phyloP scores from a whole-genome alignment of 495 filamentous ascomycete species.

The Daldinia concentrica region DNA sequence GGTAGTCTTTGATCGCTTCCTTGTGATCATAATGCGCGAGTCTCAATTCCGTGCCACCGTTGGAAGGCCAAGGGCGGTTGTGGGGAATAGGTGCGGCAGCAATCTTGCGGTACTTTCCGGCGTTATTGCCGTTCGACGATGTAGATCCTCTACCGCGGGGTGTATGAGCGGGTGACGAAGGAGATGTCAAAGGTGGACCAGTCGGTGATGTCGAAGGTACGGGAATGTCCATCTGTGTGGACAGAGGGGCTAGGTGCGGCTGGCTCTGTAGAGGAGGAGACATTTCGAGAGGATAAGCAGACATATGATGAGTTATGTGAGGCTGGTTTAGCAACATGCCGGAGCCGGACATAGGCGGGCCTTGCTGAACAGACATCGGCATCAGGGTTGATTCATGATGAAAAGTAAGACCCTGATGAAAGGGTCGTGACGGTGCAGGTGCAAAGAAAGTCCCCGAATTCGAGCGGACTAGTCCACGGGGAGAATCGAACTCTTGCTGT shows the following conservation, averaged over 20 bases:
- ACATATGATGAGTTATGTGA: constrained; percentile 26
- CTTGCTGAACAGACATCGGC: constrained; percentile 23
- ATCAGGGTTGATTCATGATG: constrained; percentile 46
- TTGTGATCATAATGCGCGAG: constrained; percentile 60
- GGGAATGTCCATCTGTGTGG: constrained; percentile 40
- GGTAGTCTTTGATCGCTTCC: constrained; percentile 58
- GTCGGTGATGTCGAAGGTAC: constrained; percentile 42
- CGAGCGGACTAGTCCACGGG: constrained; percentile 47
- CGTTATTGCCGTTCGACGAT: constrained; percentile 40
- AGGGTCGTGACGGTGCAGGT: constrained; percentile 49
- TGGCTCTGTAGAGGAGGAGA: constrained; percentile 38
- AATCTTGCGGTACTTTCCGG: constrained; percentile 57
- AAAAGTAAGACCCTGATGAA: constrained; percentile 52
- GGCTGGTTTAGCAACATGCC: constrained; percentile 30
- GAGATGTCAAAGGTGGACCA: constrained; percentile 26
- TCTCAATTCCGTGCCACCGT: constrained; percentile 53
- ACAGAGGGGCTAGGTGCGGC: constrained; percentile 29
- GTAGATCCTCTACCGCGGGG: constrained; percentile 39
- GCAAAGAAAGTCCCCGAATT: constrained; percentile 54
- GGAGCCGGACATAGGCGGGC: constrained; percentile 11
- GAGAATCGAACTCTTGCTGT: constrained; percentile 37
- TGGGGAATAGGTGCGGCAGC: constrained; percentile 59
- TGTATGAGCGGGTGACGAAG: constrained; percentile 36
- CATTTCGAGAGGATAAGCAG: constrained; percentile 35
- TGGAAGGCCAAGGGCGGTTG: constrained; percentile 53